These are phyloP conservation scores for Clarireedia hainanense DNA, from an alignment of 2,329 filamentous ascomycete species.

Conservation along the genomic window DNA sequence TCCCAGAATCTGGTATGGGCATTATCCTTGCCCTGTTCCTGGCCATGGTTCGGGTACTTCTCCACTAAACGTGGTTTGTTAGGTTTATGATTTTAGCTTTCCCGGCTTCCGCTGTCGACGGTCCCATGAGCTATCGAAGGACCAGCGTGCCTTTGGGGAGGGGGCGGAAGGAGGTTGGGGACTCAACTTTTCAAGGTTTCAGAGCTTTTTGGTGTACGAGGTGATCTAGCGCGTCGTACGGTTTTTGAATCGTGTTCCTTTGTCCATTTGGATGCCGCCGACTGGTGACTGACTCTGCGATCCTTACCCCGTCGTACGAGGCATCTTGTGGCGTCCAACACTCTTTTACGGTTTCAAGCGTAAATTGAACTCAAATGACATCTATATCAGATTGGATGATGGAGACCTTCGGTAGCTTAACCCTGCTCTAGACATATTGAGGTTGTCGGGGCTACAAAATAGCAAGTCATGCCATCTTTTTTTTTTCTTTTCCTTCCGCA, in stretches of 20 bases:
- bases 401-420: neutral
- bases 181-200: neutral
- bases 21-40: conserved; percentile 6
- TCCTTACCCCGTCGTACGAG: too few relatives aligned
- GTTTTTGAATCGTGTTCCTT: neutral
- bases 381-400: neutral
- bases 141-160: conserved; percentile 10
- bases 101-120: conserved; percentile 15
- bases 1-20: neutral
- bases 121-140: conserved; percentile 8
- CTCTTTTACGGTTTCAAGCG: neutral
- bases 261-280: neutral
- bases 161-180: conserved; percentile 4
- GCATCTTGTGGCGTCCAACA: too few relatives aligned
- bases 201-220: neutral
- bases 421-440: neutral
- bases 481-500: too few relatives aligned
- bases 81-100: conserved; percentile 10
- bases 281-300: too few relatives aligned
- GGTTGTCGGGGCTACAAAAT: conserved; percentile 1
- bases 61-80: conserved; percentile 11
- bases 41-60: conserved; percentile 16
- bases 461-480: conserved; percentile 5
- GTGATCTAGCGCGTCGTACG: neutral
- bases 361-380: neutral